Percentiles rank a stretch among this genome's conserved stretches.
Evolutionary conservation across 768 basidiomycete genomes (phyloP).

Genomic region (Sarcodon aspratus): DNA sequence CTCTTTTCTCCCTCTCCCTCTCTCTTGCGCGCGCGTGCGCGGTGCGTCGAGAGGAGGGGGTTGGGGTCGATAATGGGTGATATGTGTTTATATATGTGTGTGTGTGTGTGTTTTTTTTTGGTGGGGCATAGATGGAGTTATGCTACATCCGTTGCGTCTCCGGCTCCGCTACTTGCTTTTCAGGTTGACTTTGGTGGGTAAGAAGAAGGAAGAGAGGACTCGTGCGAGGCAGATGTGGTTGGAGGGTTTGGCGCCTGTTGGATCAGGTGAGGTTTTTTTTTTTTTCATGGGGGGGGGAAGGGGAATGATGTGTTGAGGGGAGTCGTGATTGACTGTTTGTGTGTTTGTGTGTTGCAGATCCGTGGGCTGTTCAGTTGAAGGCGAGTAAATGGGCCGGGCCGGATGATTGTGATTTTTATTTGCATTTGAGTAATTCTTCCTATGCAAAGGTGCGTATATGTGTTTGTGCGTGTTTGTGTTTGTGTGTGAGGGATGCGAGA

Average conservation of each 20-base stretch:
- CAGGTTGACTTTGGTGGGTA: neutral
- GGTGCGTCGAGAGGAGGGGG: too few relatives aligned
- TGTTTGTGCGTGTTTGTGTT: neutral
- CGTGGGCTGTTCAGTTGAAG: neutral
- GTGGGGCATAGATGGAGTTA: neutral
- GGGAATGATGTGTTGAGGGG: too few relatives aligned
- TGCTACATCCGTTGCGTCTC: constrained; percentile 3
- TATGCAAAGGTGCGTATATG: constrained; percentile 50
- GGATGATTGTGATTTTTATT: constrained; percentile 66
- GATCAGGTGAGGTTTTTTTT: constrained; percentile 39
- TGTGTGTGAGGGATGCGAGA: neutral
- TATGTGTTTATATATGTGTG: neutral
- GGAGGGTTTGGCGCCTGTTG: constrained; percentile 40
- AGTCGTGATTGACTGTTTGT: too few relatives aligned
- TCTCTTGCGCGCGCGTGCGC: constrained; percentile 12
- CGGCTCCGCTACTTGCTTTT: constrained; percentile 14
- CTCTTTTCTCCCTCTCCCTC: constrained; percentile 1
- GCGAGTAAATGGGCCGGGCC: constrained; percentile 26
- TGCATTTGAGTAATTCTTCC: constrained; percentile 72
- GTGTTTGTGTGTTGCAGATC: neutral
- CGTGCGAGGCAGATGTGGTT: constrained; percentile 27
- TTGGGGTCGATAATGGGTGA: too few relatives aligned
- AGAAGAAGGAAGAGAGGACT: constrained; percentile 12
- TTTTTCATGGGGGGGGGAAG: neutral
- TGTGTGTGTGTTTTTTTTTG: too few relatives aligned